Base-by-base conservation (phyloP, 2,329 filamentous ascomycete genomes). In the Teratosphaeriaceae sp. region DNA sequence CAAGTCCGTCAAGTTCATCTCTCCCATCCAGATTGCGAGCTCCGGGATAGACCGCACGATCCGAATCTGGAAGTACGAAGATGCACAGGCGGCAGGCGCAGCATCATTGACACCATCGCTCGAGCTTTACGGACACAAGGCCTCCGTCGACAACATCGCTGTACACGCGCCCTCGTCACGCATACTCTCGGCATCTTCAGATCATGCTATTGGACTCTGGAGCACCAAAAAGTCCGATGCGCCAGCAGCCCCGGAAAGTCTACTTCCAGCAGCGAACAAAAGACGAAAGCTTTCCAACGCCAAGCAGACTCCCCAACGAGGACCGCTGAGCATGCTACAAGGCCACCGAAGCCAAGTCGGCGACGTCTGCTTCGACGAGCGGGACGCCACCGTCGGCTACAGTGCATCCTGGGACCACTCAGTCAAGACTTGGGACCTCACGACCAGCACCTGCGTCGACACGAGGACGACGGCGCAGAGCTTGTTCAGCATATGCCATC, bases 381-480 rank as follows among this genome's bases (percentile, higher is more conserved):
- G 79, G 42, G 90, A 97, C 66, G 68, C 81, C 9, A 95, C 87
- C 12, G 87, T 96, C 30, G 90, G 85, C 36, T 97, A 98, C 72
- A 90, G 88, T 1, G 80, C 82, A 18, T 94, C 88, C 15, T 85
- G 86, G 69, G 94, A 98, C 69, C 89, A 95, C 72, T 85, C 85
- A 1, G 72, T 97, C 54, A 83, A 84, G 51, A 97, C 92, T 0
- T 85, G 94, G 69, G 92, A 98, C 69, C 75, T 98, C 36, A 82
- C 88, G 0, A 96, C 90, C 1, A 74, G 79, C 42, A 71, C 74
- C 21, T 78, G 86, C 46, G 88, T 97, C 31, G 86, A 87, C 60
- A 87, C 86, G 3, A 76, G 92, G 44, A 85, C 85, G 1, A 92
- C 88, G 0, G 80, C 86, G 44, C 85, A 95, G 64, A 80, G 88